Evolutionary conservation across 768 basidiomycete species (phyloP), one percentile per base, ranked within the genome.

Genomic region (Psilocybe cyanescens): DNA sequence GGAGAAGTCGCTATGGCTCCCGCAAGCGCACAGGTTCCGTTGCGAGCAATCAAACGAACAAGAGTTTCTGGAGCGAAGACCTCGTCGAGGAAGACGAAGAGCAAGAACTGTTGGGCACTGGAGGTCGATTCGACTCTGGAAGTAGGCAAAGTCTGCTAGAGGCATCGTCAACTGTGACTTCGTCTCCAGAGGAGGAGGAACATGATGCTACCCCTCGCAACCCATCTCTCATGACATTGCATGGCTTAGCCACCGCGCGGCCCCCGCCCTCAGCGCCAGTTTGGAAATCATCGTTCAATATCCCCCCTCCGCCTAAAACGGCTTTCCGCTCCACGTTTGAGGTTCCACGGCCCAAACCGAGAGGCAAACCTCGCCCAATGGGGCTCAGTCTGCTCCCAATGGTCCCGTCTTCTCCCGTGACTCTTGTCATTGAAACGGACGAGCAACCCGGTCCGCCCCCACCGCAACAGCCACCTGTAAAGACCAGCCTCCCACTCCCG

Each of bases 31-130:
- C 90, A 7, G 89, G 84, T 2, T 94, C 92, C 14, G 79, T 88
- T 47, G 87, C 90, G n/a, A 92, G 90, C 68, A 85, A 82, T 68
- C 77, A 76, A 64, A 91, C 90, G 1, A 81, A 73, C 41, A 83
- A 83, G 67, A 94, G 92, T 71, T 76, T 90, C 45, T 71, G 92
- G 46, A 93, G 91, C 69, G 92, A 94, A 71, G 82, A 94, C 55
- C 83, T 93, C 8, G 85, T 94, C 8, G 92, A 93, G 68, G 90
- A 90, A 64, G 91, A 92, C 19, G 92, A 94, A 70, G 91, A 94
- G 70, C 75, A 84, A 51, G 88, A 87, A 60, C 76, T 92, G 0
- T 79, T 92, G 45, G 88, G 89, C 48, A 72, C 89, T 16, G 87
- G 89, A 56, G 86, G 88, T 57, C 83, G 86, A 37, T 92, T 91